phyloP scores from a whole-genome alignment of 2,329 filamentous ascomycete species.

The Xylaria multiplex region DNA sequence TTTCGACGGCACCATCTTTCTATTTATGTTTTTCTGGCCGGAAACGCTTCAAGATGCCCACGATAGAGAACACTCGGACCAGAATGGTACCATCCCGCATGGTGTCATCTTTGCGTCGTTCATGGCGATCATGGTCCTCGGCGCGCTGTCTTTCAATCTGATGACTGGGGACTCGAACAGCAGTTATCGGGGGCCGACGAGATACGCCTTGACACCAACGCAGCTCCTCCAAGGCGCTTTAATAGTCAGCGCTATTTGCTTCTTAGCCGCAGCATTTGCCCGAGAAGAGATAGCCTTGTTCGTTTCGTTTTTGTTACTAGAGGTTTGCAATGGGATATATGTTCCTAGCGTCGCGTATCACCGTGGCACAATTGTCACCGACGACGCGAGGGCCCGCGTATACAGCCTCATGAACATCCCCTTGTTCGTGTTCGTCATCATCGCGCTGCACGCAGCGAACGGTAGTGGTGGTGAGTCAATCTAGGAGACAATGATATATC shows the following conservation, averaged over 20 bases:
- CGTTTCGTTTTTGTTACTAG: slow-evolving; percentile 46
- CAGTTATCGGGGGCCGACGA: background rate
- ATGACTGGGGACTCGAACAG: slow-evolving; percentile 28
- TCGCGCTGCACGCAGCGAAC: slow-evolving; percentile 55
- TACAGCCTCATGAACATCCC: slow-evolving; percentile 58
- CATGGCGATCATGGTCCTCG: slow-evolving; percentile 68
- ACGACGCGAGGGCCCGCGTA: slow-evolving; percentile 45
- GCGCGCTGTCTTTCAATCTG: slow-evolving; percentile 64
- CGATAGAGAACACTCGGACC: slow-evolving; percentile 25
- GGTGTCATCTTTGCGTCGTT: slow-evolving; percentile 67
- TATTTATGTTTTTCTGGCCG: slow-evolving; percentile 51
- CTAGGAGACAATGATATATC: background rate
- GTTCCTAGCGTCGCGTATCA: slow-evolving; percentile 49
- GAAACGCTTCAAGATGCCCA: slow-evolving; percentile 48
- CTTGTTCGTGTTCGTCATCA: slow-evolving; percentile 66
- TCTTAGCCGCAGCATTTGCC: slow-evolving; percentile 39
- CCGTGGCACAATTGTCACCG: slow-evolving; percentile 46
- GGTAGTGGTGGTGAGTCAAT: slow-evolving; percentile 40
- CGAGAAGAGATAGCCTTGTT: slow-evolving; percentile 43
- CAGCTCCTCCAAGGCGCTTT: slow-evolving; percentile 42
- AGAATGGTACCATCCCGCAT: slow-evolving; percentile 49
- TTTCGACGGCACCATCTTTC: slow-evolving; percentile 51
- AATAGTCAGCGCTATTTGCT: slow-evolving; percentile 40
- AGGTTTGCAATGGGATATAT: slow-evolving; percentile 50
- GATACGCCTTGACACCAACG: slow-evolving; percentile 30